Evolutionary conservation across 345 rosid species (phyloP), one percentile per base, ranked within the genome.

Genomic region (Pelargonium nanum): DNA sequence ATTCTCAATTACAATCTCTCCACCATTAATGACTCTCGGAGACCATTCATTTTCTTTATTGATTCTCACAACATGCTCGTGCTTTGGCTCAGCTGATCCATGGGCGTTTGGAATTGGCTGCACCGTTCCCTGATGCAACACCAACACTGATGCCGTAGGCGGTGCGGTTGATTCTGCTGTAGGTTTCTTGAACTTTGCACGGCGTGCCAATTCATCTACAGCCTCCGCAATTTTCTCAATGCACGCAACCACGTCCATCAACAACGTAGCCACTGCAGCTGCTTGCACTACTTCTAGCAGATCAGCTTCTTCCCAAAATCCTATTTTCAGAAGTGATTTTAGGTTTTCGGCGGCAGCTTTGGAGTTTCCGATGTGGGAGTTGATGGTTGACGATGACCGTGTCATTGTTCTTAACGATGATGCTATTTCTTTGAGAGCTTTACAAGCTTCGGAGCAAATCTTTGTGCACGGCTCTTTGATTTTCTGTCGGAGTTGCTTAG

Each of bases 381-480:
- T 4, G 0, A 22, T 19, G n/a, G 56, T 24, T 2, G 56, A 28
- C 6, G 74, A 50, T 45, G 75, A 51, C 9, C 0, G 44, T 1
- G 12, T 55, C 78, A 81, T 78, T 24, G 23, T 70, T 26, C 30
- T 67, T 7, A 74, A 28, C 5, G 72, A 34, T 5, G 56, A 57
- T 5, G 74, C 65, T 17, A 80, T 16, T 59, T 78, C 82, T 67
- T 65, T 80, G 10, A 83, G 58, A 30, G 75, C 68, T 54, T 60
- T 73, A 21, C 83, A 70, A 22, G 62, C 70, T 61, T 65, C 80
- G 6, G 1, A 1, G 70, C 76, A 61, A 23, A 71, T 64, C 24
- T 22, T 60, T 24, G 23, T 65, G 68, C 81, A 70, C 8, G 72
- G 50, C 34, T 57, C 72, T 60, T 73, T 62, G 59, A 77, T 51